A percentile compares a stretch with the other conserved stretches of the same genome.
phyloP scores from a whole-genome alignment of 768 basidiomycete genomes.

The Pisolithus sp. region DNA sequence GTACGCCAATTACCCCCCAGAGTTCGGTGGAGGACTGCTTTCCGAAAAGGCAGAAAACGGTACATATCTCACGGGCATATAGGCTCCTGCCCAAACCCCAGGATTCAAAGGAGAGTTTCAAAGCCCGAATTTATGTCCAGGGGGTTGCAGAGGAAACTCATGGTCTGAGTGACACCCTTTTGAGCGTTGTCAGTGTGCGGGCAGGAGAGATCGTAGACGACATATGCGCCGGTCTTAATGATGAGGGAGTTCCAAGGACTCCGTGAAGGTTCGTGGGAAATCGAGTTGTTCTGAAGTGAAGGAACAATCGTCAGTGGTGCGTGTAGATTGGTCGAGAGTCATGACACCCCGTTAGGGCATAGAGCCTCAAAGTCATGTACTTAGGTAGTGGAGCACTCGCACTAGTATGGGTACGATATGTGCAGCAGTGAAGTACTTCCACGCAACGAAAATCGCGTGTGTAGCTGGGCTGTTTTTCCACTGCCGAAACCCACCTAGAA shows the following conservation, averaged over 20 bases:
- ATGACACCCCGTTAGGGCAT: too few relatives aligned
- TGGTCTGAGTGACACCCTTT: conserved; percentile 38
- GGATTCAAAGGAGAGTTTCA: conserved; percentile 4
- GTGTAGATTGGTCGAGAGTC: too few relatives aligned
- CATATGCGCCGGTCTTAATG: conserved; percentile 11
- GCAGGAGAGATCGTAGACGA: conserved; percentile 43
- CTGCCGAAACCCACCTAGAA: too few relatives aligned
- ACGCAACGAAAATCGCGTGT: too few relatives aligned
- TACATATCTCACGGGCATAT: conserved; percentile 37
- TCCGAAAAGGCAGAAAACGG: conserved; percentile 12
- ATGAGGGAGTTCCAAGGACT: not conserved
- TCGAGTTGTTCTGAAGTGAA: too few relatives aligned
- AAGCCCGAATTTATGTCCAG: conserved; percentile 31
- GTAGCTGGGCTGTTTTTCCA: too few relatives aligned
- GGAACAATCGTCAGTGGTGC: too few relatives aligned
- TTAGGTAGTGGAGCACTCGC: too few relatives aligned
- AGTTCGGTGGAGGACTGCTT: conserved; percentile 18
- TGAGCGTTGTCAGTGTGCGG: conserved; percentile 39
- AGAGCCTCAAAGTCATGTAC: too few relatives aligned
- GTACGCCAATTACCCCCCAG: conserved; percentile 10
- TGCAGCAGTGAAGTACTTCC: too few relatives aligned
- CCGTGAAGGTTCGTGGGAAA: too few relatives aligned
- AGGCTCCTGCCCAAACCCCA: conserved; percentile 29
- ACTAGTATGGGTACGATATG: too few relatives aligned
- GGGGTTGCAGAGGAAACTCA: conserved; percentile 33